A percentile compares a stretch with the other conserved stretches of the same genome.
Evolutionary conservation across 1,284 basidiomycete genomes (phyloP).

Genomic region (Apiotrichum laibachii): DNA sequence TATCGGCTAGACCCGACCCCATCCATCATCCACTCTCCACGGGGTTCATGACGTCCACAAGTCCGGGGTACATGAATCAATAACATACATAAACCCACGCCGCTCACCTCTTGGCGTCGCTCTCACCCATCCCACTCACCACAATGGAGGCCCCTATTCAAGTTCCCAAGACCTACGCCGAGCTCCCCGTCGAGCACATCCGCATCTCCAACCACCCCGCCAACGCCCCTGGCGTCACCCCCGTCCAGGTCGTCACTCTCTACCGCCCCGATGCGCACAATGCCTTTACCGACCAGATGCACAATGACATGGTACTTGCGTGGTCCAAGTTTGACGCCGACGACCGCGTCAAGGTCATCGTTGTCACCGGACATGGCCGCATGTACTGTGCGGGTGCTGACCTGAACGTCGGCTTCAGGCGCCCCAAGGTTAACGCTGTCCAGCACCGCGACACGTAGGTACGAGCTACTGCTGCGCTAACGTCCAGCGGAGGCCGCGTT

Average conservation of each 20-base stretch:
- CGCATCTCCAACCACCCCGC: slow-evolving; percentile 19
- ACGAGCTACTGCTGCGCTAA: background rate
- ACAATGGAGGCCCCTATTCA: background rate
- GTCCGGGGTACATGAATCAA: too few relatives aligned
- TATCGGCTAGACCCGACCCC: too few relatives aligned
- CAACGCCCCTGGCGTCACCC: slow-evolving; percentile 18
- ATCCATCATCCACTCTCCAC: too few relatives aligned
- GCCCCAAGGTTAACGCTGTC: slow-evolving; percentile 7
- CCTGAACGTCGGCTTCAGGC: slow-evolving; percentile 17
- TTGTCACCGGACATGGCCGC: slow-evolving; percentile 17
- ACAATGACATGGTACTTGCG: slow-evolving; percentile 13
- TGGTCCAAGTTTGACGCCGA: slow-evolving; percentile 15
- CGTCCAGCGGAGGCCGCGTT: slow-evolving; percentile 18
- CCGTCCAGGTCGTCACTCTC: slow-evolving; percentile 23
- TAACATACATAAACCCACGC: too few relatives aligned
- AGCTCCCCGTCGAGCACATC: slow-evolving; percentile 8
- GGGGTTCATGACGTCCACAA: too few relatives aligned
- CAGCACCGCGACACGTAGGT: slow-evolving; percentile 20
- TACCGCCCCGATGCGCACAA: slow-evolving; percentile 21
- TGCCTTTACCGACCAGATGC: slow-evolving; percentile 22
- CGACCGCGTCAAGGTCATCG: slow-evolving; percentile 22
- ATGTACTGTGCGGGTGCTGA: slow-evolving; percentile 26
- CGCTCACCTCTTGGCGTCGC: too few relatives aligned
- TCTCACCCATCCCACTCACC: background rate
- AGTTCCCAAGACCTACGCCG: slow-evolving; percentile 10